Evolutionary conservation across 805 yeast genomes (phyloP).

Genomic region (Cyberlindnera maritima): DNA sequence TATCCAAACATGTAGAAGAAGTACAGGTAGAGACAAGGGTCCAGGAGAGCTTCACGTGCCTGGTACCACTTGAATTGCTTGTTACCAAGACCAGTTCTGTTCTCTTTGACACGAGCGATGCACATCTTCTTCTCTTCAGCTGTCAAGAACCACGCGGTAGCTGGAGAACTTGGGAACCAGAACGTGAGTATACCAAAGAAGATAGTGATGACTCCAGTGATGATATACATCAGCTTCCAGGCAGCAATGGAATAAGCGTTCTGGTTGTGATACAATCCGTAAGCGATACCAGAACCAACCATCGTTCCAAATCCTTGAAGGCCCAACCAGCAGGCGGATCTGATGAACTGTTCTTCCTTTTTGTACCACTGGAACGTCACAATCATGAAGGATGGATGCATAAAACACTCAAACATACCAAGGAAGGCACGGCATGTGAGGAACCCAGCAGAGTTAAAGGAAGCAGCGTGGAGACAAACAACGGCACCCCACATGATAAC

Average conservation of each 20-base stretch:
- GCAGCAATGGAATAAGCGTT: constrained; percentile 40
- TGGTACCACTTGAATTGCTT: constrained; percentile 52
- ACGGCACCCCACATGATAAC: constrained; percentile 60
- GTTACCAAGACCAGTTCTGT: constrained; percentile 58
- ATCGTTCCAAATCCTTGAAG: constrained; percentile 45
- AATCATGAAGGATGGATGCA: constrained; percentile 54
- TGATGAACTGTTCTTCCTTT: constrained; percentile 40
- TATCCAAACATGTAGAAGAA: constrained; percentile 39
- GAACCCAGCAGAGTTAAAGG: constrained; percentile 33
- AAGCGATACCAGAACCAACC: constrained; percentile 51
- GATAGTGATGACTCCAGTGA: constrained; percentile 58
- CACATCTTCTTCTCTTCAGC: constrained; percentile 44
- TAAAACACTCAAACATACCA: constrained; percentile 50
- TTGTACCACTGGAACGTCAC: constrained; percentile 58
- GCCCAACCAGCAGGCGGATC: constrained; percentile 43
- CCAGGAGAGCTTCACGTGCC: constrained; percentile 48
- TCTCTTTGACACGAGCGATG: constrained; percentile 48
- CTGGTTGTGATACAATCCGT: constrained; percentile 42
- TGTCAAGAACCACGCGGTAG: constrained; percentile 42
- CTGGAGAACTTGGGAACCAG: constrained; percentile 58
- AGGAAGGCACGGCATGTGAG: constrained; percentile 44
- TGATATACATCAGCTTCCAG: constrained; percentile 60
- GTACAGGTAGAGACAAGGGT: constrained; percentile 46
- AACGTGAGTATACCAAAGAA: constrained; percentile 45
- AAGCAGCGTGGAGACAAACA: constrained; percentile 47